Evolutionary conservation across 2,329 filamentous ascomycete genomes (phyloP), one percentile per base, ranked within the genome.

Genomic region (Cadophora gregata): DNA sequence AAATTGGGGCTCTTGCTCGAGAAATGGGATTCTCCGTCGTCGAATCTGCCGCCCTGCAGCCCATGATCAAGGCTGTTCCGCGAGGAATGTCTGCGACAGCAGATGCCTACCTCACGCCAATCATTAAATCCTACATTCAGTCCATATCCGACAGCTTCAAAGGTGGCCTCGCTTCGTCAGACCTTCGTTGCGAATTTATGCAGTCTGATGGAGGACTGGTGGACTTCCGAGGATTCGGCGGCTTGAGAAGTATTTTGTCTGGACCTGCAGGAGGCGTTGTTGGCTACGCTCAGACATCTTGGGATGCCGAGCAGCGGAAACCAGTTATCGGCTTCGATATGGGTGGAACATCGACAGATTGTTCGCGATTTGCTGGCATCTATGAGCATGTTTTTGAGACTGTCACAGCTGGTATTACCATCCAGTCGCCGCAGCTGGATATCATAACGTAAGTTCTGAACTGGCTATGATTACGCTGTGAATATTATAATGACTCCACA

Each of bases 401-500:
- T 0, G 93, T 90, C 0, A 93, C 90, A 0, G 91, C 92, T 0
- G 92, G 91, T 14, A 88, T 94, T 1, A 90, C 90, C 1, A 92
- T 94, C 12, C 91, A 93, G 69, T 90, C 88, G 0, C 91, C 92
- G 0, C 91, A 94, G 75, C 84, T 94, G 1, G 91, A 94, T 72
- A 93, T 95, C 76, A 92, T 93, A 75, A 95, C 92, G 42, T 47
- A 21, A 47, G 42, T 21, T 6, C 42, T 8, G 7, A 4, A 19
- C n/a, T 42, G 19, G 10, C 9, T 47, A 21, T 8, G 4, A 47
- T 4, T 21, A 42, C 36, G 7, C 36, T 47, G 19, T 21, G 5
- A 21, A 25, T 4, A 29, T 29, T 24, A 24, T 51, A 7, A 51
- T 25, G 14, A 42, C 10, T 16, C 12, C 48, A 51, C 25, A 51